These are phyloP conservation scores for Ogataea populi-albae DNA, from an alignment of 805 yeast species.

Conservation along the genomic window DNA sequence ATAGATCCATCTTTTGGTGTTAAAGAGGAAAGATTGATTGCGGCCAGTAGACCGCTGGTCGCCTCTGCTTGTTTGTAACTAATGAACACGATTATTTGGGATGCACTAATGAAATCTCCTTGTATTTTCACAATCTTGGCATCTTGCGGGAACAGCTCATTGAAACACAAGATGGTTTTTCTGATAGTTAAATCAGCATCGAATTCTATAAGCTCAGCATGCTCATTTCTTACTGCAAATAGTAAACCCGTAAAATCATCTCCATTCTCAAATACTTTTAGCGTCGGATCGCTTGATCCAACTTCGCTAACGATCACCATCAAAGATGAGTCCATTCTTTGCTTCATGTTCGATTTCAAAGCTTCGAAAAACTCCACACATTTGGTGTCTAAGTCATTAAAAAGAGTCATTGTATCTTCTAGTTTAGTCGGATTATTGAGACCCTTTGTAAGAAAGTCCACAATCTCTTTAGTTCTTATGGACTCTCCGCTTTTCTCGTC, in stretches of 20 bases:
- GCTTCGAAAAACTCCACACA: slow-evolving; percentile 16
- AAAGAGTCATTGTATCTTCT: slow-evolving; percentile 8
- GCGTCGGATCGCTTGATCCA: slow-evolving; percentile 11
- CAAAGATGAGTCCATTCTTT: slow-evolving; percentile 11
- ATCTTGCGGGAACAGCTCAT: not conserved
- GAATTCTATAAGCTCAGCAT: slow-evolving; percentile 14
- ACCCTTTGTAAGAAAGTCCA: slow-evolving; percentile 29
- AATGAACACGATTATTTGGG: slow-evolving; percentile 9
- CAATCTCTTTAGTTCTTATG: slow-evolving; percentile 28
- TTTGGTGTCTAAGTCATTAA: slow-evolving; percentile 10
- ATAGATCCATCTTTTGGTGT: slow-evolving; percentile 1
- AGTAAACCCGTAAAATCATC: slow-evolving; percentile 8
- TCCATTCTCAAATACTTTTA: slow-evolving; percentile 7
- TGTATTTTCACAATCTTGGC: slow-evolving; percentile 7
- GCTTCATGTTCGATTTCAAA: slow-evolving; percentile 22
- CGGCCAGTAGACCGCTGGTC: not conserved
- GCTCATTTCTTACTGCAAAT: slow-evolving; percentile 7
- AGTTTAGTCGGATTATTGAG: slow-evolving; percentile 9
- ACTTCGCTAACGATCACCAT: slow-evolving; percentile 14
- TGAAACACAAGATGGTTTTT: slow-evolving; percentile 8
- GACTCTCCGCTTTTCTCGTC: slow-evolving; percentile 31
- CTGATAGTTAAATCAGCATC: slow-evolving; percentile 5
- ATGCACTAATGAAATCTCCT: slow-evolving; percentile 7
- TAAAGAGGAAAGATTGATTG: slow-evolving; percentile 5
- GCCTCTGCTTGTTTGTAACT: slow-evolving; percentile 3